Percentiles rank a stretch among this genome's conserved stretches.
These are phyloP conservation scores for Aspergillus latus DNA, from an alignment of 2,329 filamentous ascomycete species.

Conservation along the genomic window DNA sequence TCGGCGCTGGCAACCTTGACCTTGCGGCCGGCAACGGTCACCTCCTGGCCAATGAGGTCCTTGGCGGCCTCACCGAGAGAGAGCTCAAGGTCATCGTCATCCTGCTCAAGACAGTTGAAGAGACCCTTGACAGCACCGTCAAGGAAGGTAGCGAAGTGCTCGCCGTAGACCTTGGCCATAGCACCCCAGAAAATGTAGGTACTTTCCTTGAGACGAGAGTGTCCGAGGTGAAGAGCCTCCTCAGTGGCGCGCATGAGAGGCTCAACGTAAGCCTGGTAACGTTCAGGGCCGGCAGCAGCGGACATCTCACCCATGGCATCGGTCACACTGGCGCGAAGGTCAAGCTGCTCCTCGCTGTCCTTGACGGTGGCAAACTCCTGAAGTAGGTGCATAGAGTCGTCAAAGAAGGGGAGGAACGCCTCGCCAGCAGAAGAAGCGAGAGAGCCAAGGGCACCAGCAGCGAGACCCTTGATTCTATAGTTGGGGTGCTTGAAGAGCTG, in stretches of 20 bases:
- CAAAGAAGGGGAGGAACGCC: slow-evolving; percentile 87
- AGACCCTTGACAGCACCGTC: slow-evolving; percentile 55
- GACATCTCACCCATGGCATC: slow-evolving; percentile 95
- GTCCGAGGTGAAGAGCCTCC: slow-evolving; percentile 82
- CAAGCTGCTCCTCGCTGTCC: slow-evolving; percentile 83
- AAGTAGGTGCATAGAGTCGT: slow-evolving; percentile 84
- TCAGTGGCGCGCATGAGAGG: slow-evolving; percentile 90
- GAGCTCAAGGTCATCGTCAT: slow-evolving; percentile 78
- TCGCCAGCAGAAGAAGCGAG: slow-evolving; percentile 82
- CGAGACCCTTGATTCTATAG: slow-evolving; percentile 83
- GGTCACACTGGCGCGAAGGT: slow-evolving; percentile 83
- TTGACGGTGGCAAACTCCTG: slow-evolving; percentile 82
- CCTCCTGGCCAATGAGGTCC: slow-evolving; percentile 72
- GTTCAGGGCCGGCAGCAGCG: slow-evolving; percentile 76
- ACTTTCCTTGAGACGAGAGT: slow-evolving; percentile 88
- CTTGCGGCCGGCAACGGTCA: slow-evolving; percentile 79
- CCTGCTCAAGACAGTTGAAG: slow-evolving; percentile 81
- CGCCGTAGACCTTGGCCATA: slow-evolving; percentile 88
- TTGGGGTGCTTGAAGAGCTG: slow-evolving; percentile 81
- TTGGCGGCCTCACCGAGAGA: slow-evolving; percentile 71
- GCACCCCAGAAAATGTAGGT: slow-evolving; percentile 97
- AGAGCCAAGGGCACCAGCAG: slow-evolving; percentile 84
- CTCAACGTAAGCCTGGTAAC: slow-evolving; percentile 88
- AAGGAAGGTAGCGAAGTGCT: slow-evolving; percentile 53
- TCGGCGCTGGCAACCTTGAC: slow-evolving; percentile 70